Percentiles rank a stretch among this genome's conserved stretches.
These are phyloP conservation scores for Cercospora nicotianae DNA, from an alignment of 2,329 filamentous ascomycete genomes.

Conservation along the genomic window DNA sequence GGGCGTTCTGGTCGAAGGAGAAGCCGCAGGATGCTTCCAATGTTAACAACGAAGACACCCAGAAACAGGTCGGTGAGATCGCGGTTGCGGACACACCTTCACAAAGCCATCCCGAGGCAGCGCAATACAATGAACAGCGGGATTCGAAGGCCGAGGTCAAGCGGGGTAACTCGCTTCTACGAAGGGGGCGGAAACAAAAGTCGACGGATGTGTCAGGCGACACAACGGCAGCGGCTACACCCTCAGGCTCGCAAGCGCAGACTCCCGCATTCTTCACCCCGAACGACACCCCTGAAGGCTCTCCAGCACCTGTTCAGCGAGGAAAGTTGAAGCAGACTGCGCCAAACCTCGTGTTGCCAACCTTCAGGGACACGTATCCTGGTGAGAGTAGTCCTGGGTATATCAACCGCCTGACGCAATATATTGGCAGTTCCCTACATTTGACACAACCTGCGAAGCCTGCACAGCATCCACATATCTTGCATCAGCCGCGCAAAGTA, in stretches of 20 bases:
- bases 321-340: slow-evolving; percentile 36
- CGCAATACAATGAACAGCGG: slow-evolving; percentile 48
- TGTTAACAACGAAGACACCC: slow-evolving; percentile 57
- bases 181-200: slow-evolving; percentile 29
- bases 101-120: slow-evolving; percentile 52
- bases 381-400: slow-evolving; percentile 47
- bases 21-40: slow-evolving; percentile 44
- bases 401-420: slow-evolving; percentile 44
- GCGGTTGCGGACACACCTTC: slow-evolving; percentile 54
- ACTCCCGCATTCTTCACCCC: slow-evolving; percentile 24
- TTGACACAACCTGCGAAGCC: slow-evolving; percentile 52
- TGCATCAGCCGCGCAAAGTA: slow-evolving; percentile 66
- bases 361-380: slow-evolving; percentile 67
- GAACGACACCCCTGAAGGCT: slow-evolving; percentile 34
- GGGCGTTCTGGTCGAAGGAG: slow-evolving; percentile 78
- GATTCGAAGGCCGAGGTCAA: slow-evolving; percentile 24
- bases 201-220: slow-evolving; percentile 27
- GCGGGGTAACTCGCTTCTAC: slow-evolving; percentile 29
- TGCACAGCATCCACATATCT: slow-evolving; percentile 66
- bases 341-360: slow-evolving; percentile 67
- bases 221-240: slow-evolving; percentile 28
- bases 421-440: slow-evolving; percentile 38
- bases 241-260: slow-evolving; percentile 24
- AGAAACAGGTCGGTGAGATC: slow-evolving; percentile 54
- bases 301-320: slow-evolving; percentile 30